Evolutionary conservation across 73 alveolate species (phyloP).

Genomic region (Uronychia setigera): DNA sequence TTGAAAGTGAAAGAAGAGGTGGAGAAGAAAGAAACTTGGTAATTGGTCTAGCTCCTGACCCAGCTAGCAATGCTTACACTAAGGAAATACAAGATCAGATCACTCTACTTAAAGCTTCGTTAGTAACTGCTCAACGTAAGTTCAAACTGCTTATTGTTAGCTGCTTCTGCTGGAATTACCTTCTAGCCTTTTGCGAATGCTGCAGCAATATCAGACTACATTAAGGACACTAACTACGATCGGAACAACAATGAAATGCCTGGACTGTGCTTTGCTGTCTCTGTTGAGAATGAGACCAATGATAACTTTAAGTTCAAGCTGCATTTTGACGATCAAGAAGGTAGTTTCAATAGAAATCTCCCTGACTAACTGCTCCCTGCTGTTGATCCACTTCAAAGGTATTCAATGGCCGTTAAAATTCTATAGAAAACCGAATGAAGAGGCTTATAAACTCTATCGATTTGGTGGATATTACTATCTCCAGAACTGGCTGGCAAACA

Average conservation of each 20-base stretch:
- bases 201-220: conserved; percentile 18
- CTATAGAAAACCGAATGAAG: conserved; percentile 14
- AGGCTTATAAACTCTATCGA: conserved; percentile 14
- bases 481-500: conserved; percentile 42
- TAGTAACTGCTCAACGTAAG: too few relatives aligned
- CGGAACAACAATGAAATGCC: conserved; percentile 21
- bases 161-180: conserved; percentile 16
- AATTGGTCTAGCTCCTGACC: not conserved
- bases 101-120: too few relatives aligned
- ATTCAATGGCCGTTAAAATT: not conserved
- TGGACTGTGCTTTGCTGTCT: conserved; percentile 56
- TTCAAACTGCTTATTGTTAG: too few relatives aligned
- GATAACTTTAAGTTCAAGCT: conserved; percentile 19
- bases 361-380: conserved; percentile 43
- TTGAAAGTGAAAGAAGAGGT: not conserved
- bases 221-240: conserved; percentile 26
- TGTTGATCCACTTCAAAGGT: conserved; percentile 15
- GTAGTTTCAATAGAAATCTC: conserved; percentile 9
- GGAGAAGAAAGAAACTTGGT: not conserved
- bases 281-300: conserved; percentile 2
- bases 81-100: too few relatives aligned
- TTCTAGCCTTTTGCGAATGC: not conserved
- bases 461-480: conserved; percentile 19
- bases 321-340: conserved; percentile 20
- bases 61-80: not conserved